Evolutionary conservation across 345 rosid genomes (phyloP).

Genomic region (Durio zibethinus): DNA sequence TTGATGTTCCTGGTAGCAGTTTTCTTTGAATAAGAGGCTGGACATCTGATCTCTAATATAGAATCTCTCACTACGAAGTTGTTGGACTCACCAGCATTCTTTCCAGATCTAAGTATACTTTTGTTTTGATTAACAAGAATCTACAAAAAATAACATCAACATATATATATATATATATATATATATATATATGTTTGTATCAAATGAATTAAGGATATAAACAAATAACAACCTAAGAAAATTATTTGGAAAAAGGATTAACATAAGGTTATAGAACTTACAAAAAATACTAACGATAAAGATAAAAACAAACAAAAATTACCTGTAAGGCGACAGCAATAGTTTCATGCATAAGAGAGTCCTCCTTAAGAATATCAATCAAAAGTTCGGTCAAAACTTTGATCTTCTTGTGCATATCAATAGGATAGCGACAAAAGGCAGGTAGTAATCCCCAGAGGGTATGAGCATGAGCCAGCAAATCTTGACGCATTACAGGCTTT

Average conservation of each 20-base stretch:
- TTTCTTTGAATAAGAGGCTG: constrained; percentile 55
- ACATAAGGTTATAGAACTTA: background rate
- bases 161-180: no score
- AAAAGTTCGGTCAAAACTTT: constrained; percentile 60
- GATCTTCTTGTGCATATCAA: constrained; percentile 50
- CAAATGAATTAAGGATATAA: no score
- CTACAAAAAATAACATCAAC: constrained; percentile 25
- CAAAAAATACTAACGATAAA: background rate
- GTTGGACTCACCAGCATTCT: constrained; percentile 28
- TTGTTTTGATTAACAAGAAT: constrained; percentile 80
- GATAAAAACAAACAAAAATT: constrained; percentile 7
- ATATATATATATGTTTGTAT: no score
- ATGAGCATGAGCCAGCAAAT: constrained; percentile 61
- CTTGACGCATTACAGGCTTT: constrained; percentile 52
- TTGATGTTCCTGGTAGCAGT: constrained; percentile 61
- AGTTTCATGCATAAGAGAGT: constrained; percentile 63
- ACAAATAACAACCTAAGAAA: background rate
- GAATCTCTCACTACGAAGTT: constrained; percentile 28
- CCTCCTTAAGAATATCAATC: constrained; percentile 45
- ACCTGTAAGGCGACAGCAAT: constrained; percentile 77
- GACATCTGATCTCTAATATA: constrained; percentile 29
- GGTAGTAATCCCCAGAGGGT: constrained; percentile 72
- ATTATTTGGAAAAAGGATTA: background rate
- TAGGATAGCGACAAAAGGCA: constrained; percentile 75
- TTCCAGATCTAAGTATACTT: constrained; percentile 32